Percentiles rank a stretch among this genome's conserved stretches.
phyloP scores from a whole-genome alignment of 768 basidiomycete genomes.

The Leccinum variicolor region DNA sequence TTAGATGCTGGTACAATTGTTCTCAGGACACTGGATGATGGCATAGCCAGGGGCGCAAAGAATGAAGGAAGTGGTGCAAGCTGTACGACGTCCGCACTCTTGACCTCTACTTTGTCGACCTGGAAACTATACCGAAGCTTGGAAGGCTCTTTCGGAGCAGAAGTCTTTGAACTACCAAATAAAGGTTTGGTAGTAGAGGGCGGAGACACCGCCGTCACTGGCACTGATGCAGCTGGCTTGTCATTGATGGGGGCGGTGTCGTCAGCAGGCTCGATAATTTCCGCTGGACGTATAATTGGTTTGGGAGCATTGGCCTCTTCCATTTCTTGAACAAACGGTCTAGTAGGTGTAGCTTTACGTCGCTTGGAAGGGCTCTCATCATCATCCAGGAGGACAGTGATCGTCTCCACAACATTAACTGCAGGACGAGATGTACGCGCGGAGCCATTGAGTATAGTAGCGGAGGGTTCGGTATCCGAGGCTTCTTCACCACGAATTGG shows the following conservation, averaged over 20 bases:
- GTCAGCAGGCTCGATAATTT: slow-evolving; percentile 39
- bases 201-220: slow-evolving; percentile 14
- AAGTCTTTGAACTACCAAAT: slow-evolving; percentile 40
- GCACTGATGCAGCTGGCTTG: slow-evolving; percentile 6
- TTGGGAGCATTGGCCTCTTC: slow-evolving; percentile 29
- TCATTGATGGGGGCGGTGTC: slow-evolving; percentile 15
- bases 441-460: slow-evolving; percentile 16
- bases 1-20: slow-evolving; percentile 9
- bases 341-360: slow-evolving; percentile 37
- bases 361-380: slow-evolving; percentile 45
- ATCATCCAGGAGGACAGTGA: slow-evolving; percentile 37
- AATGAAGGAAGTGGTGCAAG: slow-evolving; percentile 12
- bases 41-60: slow-evolving; percentile 29
- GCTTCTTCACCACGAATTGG: slow-evolving; percentile 7
- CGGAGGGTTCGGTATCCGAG: slow-evolving; percentile 7
- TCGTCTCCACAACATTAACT: slow-evolving; percentile 30
- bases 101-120: slow-evolving; percentile 44
- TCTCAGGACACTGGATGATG: background rate
- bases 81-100: slow-evolving; percentile 9
- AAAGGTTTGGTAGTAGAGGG: slow-evolving; percentile 20
- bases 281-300: slow-evolving; percentile 30
- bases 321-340: slow-evolving; percentile 26
- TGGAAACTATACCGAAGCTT: slow-evolving; percentile 74
- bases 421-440: slow-evolving; percentile 1
- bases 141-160: slow-evolving; percentile 71